Conservation (phyloP, 2,329 filamentous ascomycete species). For the Celoporthe dispersa region DNA sequence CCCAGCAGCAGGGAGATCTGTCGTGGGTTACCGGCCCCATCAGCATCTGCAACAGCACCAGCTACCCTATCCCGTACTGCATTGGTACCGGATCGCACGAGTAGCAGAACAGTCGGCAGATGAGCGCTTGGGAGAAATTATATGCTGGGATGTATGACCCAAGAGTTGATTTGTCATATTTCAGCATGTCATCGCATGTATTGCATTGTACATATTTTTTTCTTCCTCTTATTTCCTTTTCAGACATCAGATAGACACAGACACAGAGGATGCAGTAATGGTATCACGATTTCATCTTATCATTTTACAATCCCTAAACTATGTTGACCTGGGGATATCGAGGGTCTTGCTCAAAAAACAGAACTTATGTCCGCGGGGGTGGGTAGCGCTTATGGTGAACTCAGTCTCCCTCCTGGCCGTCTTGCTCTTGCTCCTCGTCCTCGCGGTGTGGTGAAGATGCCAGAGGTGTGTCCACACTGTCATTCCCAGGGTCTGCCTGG, state of each 20-base stretch:
- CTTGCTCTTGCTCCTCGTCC: background rate
- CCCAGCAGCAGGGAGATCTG: slow-evolving; percentile 39
- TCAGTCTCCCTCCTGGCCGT: background rate
- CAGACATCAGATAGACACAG: background rate
- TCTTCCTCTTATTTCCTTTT: background rate
- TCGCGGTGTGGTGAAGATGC: background rate
- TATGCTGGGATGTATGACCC: background rate
- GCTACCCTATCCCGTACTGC: slow-evolving; percentile 44
- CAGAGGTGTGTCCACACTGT: background rate
- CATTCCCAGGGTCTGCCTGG: background rate
- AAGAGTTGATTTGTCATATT: background rate
- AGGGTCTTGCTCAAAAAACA: too few relatives aligned
- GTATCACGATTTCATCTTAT: background rate
- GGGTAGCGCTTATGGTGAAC: too few relatives aligned
- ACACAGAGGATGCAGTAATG: background rate
- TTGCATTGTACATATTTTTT: background rate
- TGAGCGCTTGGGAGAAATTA: background rate
- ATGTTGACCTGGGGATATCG: background rate
- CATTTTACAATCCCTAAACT: background rate
- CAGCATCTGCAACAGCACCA: slow-evolving; percentile 41
- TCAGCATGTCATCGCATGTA: background rate
- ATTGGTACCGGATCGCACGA: slow-evolving; percentile 39
- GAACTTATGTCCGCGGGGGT: too few relatives aligned
- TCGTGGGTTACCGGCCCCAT: slow-evolving; percentile 47
- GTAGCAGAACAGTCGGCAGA: background rate